These are phyloP conservation scores for Astrocystis sublimbata DNA, from an alignment of 495 filamentous ascomycete genomes.

Conservation along the genomic window DNA sequence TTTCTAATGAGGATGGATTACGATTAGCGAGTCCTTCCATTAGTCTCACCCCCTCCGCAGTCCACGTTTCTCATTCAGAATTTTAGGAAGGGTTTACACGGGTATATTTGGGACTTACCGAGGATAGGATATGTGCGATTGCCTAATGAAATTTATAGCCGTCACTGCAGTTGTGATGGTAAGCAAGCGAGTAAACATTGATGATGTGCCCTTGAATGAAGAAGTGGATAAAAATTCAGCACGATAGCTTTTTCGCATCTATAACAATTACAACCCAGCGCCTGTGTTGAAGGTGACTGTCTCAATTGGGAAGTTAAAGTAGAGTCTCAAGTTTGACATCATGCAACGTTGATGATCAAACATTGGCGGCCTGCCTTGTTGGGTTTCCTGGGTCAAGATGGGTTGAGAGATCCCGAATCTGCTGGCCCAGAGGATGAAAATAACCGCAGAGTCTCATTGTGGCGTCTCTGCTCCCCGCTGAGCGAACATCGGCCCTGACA, in stretches of 20 bases:
- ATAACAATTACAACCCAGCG: not conserved
- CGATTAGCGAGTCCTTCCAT: slow-evolving; percentile 4
- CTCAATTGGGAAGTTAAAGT: not conserved
- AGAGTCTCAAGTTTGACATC: slow-evolving; percentile 4
- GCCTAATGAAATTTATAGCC: no score
- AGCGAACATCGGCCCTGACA: no score
- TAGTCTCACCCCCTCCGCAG: not conserved
- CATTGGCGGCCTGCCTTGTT: slow-evolving; percentile 15
- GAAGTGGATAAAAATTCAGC: not conserved
- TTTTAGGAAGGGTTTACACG: not conserved
- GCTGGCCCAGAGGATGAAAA: not conserved
- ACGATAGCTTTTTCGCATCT: not conserved
- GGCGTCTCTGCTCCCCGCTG: slow-evolving; percentile 4
- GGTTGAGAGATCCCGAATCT: slow-evolving; percentile 2
- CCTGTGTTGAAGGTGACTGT: not conserved
- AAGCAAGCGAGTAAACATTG: not conserved
- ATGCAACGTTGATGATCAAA: slow-evolving; percentile 17
- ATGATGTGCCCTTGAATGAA: not conserved
- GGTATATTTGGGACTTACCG: not conserved
- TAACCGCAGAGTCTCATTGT: slow-evolving; percentile 10
- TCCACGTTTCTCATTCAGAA: not conserved
- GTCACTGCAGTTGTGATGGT: no score
- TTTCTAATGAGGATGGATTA: not conserved
- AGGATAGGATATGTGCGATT: not conserved
- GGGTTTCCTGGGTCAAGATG: slow-evolving; percentile 4